Percentiles rank a stretch among this genome's conserved stretches.
Conservation (phyloP, 2,329 filamentous ascomycete genomes). For the Fusarium sp. region DNA sequence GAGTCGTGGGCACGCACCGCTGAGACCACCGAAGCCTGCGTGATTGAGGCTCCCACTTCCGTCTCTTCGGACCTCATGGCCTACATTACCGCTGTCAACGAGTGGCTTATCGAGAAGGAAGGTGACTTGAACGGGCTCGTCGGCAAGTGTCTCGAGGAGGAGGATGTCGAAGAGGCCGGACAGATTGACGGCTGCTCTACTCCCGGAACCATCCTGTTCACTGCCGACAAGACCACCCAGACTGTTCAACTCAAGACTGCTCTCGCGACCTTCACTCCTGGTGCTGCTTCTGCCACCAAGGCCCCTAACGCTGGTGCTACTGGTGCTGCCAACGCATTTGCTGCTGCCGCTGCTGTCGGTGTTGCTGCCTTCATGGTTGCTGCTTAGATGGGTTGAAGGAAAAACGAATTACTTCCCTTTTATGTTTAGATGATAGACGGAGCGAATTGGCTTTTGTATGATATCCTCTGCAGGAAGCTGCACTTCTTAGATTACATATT, state of each 20-base stretch:
- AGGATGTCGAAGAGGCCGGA: background rate
- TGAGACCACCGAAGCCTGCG: conserved; percentile 16
- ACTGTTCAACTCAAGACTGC: conserved; percentile 20
- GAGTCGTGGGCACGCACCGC: background rate
- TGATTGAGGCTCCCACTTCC: conserved; percentile 22
- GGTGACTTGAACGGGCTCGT: conserved; percentile 9
- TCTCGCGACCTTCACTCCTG: background rate
- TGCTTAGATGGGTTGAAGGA: conserved; percentile 2
- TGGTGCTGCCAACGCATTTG: conserved; percentile 3
- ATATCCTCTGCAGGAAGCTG: conserved; percentile 18
- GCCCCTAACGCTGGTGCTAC: conserved; percentile 5
- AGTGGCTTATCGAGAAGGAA: conserved; percentile 8
- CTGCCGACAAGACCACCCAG: conserved; percentile 21
- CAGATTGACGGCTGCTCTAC: conserved; percentile 6
- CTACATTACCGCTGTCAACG: conserved; percentile 23
- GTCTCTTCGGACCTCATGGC: conserved; percentile 21
- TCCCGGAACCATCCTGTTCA: conserved; percentile 22
- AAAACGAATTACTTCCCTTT: background rate
- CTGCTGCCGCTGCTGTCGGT: conserved; percentile 13
- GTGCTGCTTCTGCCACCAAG: background rate
- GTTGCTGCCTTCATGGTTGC: conserved; percentile 24
- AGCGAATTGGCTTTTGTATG: conserved; percentile 19
- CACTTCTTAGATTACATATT: conserved; percentile 8
- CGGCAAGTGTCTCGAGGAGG: conserved; percentile 14
- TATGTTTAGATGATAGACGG: background rate